Base-by-base conservation (phyloP, 495 filamentous ascomycete species). In the Evernia prunastri region DNA sequence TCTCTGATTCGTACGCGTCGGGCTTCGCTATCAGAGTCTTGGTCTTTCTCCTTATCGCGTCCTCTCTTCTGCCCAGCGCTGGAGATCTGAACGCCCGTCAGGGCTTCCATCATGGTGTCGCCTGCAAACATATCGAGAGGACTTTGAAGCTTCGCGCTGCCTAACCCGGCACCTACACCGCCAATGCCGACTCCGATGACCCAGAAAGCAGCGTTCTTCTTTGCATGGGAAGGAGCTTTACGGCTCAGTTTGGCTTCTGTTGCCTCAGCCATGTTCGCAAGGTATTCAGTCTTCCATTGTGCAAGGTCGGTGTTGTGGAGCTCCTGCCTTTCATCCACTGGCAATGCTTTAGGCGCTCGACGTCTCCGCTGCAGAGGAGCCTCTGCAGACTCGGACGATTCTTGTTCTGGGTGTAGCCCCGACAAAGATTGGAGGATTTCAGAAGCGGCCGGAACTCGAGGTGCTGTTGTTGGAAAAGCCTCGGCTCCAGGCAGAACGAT, bases 281-380 rank as follows among this genome's bases (percentile, higher is more conserved):
- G 56, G 60, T 91, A 92, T 36, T 85, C 72, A 0, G 78, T 68
- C 60, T 82, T 81, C 84, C 86, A 87, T n/a, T 75, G 66, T 13
- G 77, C 81, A 20, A 90, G 70, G 17, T 82, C 80, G 13, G 71
- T 69, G 63, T 83, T 84, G 56, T 80, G 78, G 29, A 91, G 68
- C 33, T 82, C 73, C 3, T 75, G 79, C 25, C 70, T 70, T 13
- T 70, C 66, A 63, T 84, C 85, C 3, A 73, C 64, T 17, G 64
- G 58, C 60, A 73, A 25, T 42, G 59, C n/a, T 61, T 70, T 59
- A 4, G 66, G 58, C 36, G 45, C 62, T 42, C 60, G 58, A 35
- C 42, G 63, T 39, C 63, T 66, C 15, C 64, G 69, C 59, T 56
- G 64, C 39, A 59, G 45, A 54, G 60, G 61, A 58, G 67, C 63